These are phyloP conservation scores for Tetradesmus lagerheimii DNA, from an alignment of 139 green algal species.

Conservation along the genomic window DNA sequence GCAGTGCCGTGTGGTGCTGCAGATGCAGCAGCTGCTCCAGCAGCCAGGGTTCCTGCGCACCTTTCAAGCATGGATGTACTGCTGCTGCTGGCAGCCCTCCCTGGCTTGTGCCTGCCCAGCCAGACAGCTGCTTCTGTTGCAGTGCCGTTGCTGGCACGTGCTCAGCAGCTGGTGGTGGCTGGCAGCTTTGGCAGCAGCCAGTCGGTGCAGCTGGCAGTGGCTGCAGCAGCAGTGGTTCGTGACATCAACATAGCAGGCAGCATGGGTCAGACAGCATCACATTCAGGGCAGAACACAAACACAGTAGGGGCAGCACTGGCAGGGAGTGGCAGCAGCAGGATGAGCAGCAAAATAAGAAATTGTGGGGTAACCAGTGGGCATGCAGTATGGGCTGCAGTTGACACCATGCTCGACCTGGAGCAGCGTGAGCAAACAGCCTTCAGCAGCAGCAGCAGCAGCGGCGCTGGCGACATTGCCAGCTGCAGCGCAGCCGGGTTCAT, in stretches of 20 bases:
- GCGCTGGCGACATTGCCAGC: background rate
- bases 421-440: background rate
- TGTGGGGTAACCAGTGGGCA: background rate
- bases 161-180: background rate
- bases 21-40: background rate
- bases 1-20: background rate
- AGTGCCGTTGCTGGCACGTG: background rate
- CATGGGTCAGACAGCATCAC: background rate
- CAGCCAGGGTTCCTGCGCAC: background rate
- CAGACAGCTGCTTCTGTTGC: background rate
- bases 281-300: background rate
- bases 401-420: background rate
- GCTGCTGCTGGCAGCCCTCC: background rate
- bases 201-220: background rate
- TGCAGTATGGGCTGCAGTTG: background rate
- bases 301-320: background rate
- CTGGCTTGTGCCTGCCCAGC: background rate
- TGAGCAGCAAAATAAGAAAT: background rate
- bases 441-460: constrained; percentile 29
- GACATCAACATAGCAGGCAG: background rate
- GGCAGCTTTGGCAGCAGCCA: background rate
- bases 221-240: background rate
- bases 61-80: background rate
- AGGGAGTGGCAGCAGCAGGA: background rate
- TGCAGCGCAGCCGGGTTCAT: background rate